Evolutionary conservation across 1,284 basidiomycete species (phyloP), one percentile per base, ranked within the genome.

Genomic region (Fomitopsis palustris): DNA sequence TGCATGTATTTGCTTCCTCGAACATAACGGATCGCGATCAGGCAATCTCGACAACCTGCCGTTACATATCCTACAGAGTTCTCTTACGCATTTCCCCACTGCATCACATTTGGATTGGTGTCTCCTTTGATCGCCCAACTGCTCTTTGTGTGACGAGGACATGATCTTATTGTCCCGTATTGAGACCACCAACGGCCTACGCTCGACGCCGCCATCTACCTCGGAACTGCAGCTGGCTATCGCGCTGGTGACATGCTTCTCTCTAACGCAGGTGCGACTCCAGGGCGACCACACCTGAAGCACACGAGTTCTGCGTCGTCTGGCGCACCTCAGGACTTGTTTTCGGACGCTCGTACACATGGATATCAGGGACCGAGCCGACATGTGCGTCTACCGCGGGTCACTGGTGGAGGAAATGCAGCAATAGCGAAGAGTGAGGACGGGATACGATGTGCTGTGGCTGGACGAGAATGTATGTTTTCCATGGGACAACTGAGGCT

Each of bases 391-490:
- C 72, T 88, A 17, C 75, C 78, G 17, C 77, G 84, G 16, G 85
- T 80, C 35, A 81, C 83, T 19, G 73, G 81, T 2, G 75, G 71
- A 59, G 87, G 87, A 39, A 85, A 86, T 49, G 87, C 87, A 0
- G 76, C 82, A 0, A 81, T 92, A 47, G 80, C 87, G 25, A 85
- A 81, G 65, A 85, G 80, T 63, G 83, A 84, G 60, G 89, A 92
- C 64, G 86, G 84, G 0, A 66, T 67, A 33, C 76, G 84, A 63
- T 88, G 87, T 72, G 88, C 83, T 0, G 85, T 91, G 9, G 83
- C 88, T 1, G 89, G 90, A 16, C 84, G 82, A 70, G 89, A 90
- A 76, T 87, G 89, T 90, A 63, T 67, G 84, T 76, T 14, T 55
- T 33, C 19, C 52, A 33, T 38, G 39, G 33, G 39, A 59, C 47